Evolutionary conservation across 2,329 filamentous ascomycete genomes (phyloP), one percentile per base, ranked within the genome.

Genomic region (Scytalidium lignicola): DNA sequence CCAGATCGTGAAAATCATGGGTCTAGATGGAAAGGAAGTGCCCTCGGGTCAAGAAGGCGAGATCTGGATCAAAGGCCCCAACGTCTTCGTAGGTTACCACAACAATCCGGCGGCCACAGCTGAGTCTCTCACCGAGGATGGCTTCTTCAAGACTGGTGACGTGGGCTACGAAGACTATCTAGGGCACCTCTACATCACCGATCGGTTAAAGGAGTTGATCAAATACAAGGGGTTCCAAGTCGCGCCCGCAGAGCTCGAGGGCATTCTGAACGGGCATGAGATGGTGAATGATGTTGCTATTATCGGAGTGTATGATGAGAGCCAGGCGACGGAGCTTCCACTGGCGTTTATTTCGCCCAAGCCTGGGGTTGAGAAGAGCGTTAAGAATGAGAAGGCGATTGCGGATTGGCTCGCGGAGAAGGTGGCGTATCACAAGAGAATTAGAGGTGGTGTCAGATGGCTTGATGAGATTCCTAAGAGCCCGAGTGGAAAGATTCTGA

Each of bases 131-230:
- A 86, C 85, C 3, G 58, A 72, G 0, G 88, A 92, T 56, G 89
- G 88, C 1, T 96, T 82, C 72, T 95, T 95, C 43, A 59, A 57
- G 20, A 95, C 90, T 0, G 90, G 90, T 2, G 90, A 96, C 61
- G 82, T 96, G 26, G 87, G 88, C 6, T 84, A 87, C 56, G 79
- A 86, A 57, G 88, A 95, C 61, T 70, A 77, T 44, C 75, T 86
- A 44, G 86, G 86, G 41, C 87, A 93, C 61, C 86, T 93, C 59
- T 96, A 83, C 71, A 91, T 95, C 64, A 95, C 90, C 1, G 91
- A 96, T 63, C 84, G 90, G 8, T 74, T 88, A 39, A 89, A 88
- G 70, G 78, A 82, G 63, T 57, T 82, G 52, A 81, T 82, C 61
- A 76, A 76, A 58, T 75, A 75, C 55, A 76, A 87, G 66, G 83